These are phyloP conservation scores for Litchi chinensis DNA, from an alignment of 345 rosid species.

Conservation along the genomic window DNA sequence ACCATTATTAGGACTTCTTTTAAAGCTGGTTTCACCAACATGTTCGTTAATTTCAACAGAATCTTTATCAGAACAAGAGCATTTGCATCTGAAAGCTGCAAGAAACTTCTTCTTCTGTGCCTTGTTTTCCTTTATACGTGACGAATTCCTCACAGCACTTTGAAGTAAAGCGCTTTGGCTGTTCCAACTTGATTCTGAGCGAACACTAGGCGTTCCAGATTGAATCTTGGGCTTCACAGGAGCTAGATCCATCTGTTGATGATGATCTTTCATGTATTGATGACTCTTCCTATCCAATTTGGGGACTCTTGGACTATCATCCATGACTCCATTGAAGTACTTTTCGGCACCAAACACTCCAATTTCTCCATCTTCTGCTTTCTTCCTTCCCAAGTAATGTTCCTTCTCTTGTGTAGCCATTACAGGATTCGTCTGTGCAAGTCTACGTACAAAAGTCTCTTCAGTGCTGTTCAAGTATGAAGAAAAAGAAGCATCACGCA, in stretches of 20 bases:
- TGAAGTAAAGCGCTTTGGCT: conserved; percentile 56
- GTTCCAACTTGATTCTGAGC: conserved; percentile 63
- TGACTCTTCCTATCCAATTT: conserved; percentile 24
- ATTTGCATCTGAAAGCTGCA: conserved; percentile 57
- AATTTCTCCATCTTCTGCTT: conserved; percentile 66
- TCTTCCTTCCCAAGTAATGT: conserved; percentile 27
- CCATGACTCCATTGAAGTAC: conserved; percentile 69
- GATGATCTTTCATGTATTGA: conserved; percentile 17
- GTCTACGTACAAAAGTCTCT: conserved; percentile 39
- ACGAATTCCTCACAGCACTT: conserved; percentile 21
- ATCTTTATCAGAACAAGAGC: conserved; percentile 55
- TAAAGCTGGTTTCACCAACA: conserved; percentile 44
- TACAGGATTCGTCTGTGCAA: conserved; percentile 29
- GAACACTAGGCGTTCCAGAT: conserved; percentile 50
- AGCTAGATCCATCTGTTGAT: conserved; percentile 11
- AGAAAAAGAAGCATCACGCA: conserved; percentile 52
- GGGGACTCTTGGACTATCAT: conserved; percentile 42
- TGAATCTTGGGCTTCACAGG: conserved; percentile 33
- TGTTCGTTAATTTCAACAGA: conserved; percentile 55
- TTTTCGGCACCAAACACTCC: conserved; percentile 86
- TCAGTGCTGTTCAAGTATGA: conserved; percentile 47
- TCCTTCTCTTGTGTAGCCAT: conserved; percentile 19
- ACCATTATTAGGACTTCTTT: conserved; percentile 29
- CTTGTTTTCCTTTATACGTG: conserved; percentile 27
- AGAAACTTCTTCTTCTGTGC: conserved; percentile 53